phyloP scores from a whole-genome alignment of 2,329 filamentous ascomycete genomes.

The Tricladium varicosporioides region DNA sequence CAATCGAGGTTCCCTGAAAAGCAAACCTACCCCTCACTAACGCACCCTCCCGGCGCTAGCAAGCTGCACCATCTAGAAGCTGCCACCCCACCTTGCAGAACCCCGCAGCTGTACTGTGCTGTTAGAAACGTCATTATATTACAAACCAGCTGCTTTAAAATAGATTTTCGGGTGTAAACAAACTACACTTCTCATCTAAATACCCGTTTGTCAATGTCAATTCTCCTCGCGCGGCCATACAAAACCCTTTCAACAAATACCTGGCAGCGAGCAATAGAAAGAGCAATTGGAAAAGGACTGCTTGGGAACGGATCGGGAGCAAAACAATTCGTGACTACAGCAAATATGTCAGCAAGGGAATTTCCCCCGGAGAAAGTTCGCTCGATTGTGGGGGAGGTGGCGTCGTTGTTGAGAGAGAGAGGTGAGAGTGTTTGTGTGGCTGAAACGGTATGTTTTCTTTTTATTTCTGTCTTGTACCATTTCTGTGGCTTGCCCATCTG shows the following conservation, averaged over 20 bases:
- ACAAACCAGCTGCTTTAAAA: conserved; percentile 3
- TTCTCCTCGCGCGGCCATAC: neutral
- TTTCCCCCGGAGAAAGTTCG: conserved; percentile 31
- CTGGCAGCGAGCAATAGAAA: too few relatives aligned
- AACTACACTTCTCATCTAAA: too few relatives aligned
- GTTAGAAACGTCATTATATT: conserved; percentile 8
- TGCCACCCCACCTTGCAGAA: neutral
- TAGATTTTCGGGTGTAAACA: neutral
- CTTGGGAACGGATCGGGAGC: too few relatives aligned
- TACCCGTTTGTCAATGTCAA: too few relatives aligned
- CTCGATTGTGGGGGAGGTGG: conserved; percentile 43
- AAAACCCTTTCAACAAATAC: too few relatives aligned
- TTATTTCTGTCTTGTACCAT: conserved; percentile 3
- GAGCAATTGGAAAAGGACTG: too few relatives aligned
- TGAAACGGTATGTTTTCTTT: conserved; percentile 49
- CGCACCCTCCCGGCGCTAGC: conserved; percentile 10
- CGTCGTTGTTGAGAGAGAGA: conserved; percentile 50
- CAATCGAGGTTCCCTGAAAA: neutral
- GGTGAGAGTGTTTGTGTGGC: conserved; percentile 59
- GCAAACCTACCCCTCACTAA: conserved; percentile 6
- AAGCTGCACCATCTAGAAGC: neutral
- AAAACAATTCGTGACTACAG: neutral
- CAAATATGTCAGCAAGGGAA: conserved; percentile 11
- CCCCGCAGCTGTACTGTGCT: neutral
- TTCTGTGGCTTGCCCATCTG: neutral